A percentile compares a stretch with the other conserved stretches of the same genome.
Conservation (phyloP, 2,329 filamentous ascomycete genomes). For the Elsinoe australis region DNA sequence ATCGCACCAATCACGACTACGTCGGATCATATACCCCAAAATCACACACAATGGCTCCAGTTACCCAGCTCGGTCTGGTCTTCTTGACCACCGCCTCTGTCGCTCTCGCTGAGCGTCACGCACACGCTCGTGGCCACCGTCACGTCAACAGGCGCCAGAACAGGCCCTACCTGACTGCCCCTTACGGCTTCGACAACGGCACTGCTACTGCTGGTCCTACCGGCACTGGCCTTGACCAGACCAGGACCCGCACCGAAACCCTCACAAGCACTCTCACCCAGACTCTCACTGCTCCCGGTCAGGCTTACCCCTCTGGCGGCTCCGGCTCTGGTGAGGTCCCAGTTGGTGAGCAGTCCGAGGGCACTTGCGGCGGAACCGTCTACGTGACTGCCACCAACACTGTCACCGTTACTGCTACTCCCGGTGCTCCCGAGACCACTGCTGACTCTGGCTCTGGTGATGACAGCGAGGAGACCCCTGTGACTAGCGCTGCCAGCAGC, state of each 20-base stretch:
- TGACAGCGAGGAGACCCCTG: neutral
- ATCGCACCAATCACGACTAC: neutral
- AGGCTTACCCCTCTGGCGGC: constrained; percentile 3
- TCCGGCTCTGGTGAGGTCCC: constrained; percentile 14
- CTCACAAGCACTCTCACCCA: constrained; percentile 14
- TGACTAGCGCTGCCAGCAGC: constrained; percentile 2
- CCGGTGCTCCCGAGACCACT: constrained; percentile 7
- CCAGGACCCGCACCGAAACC: constrained; percentile 14
- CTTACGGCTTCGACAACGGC: constrained; percentile 14
- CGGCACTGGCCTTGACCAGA: constrained; percentile 7
- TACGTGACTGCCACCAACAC: constrained; percentile 15
- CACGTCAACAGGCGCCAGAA: constrained; percentile 10
- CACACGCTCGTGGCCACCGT: constrained; percentile 10
- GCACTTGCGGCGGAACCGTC: constrained; percentile 11
- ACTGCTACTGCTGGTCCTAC: constrained; percentile 2
- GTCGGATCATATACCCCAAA: neutral
- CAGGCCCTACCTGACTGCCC: constrained; percentile 3
- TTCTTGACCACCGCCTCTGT: constrained; percentile 14
- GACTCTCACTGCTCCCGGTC: constrained; percentile 5
- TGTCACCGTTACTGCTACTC: constrained; percentile 16
- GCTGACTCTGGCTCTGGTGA: constrained; percentile 1
- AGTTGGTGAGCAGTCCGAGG: neutral
- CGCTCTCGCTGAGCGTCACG: constrained; percentile 9
- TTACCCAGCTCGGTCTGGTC: constrained; percentile 15
- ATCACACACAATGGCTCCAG: constrained; percentile 10